These are phyloP conservation scores for Ramaria sp. DNA, from an alignment of 768 basidiomycete genomes.

Conservation along the genomic window DNA sequence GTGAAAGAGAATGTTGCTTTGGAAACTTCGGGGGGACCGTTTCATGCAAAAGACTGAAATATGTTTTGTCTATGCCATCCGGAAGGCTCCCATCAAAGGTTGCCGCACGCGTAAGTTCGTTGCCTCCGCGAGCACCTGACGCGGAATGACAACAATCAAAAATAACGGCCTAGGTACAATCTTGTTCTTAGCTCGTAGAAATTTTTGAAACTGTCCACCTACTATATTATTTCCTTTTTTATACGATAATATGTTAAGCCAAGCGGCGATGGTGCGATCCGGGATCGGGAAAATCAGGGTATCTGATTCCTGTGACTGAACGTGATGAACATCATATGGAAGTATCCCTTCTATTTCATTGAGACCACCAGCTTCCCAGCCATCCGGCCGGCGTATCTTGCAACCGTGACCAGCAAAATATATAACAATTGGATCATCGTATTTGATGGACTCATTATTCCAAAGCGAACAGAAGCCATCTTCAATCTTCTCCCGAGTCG, in stretches of 20 bases:
- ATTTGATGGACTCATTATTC: conserved; percentile 11
- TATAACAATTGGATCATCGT: conserved; percentile 25
- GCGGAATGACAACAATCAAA: conserved; percentile 36
- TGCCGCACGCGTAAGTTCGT: not conserved
- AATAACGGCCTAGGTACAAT: conserved; percentile 28
- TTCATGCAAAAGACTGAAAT: not conserved
- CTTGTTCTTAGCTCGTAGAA: not conserved
- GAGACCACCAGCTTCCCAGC: conserved; percentile 20
- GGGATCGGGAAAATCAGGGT: conserved; percentile 25
- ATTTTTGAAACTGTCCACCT: conserved; percentile 8
- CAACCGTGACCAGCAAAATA: conserved; percentile 37
- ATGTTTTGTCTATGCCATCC: too few relatives aligned
- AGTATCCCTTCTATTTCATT: conserved; percentile 26
- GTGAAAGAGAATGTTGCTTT: not conserved
- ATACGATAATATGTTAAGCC: conserved; percentile 27
- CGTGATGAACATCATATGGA: conserved; percentile 22
- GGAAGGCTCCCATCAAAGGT: too few relatives aligned
- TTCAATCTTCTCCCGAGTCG: conserved; percentile 27
- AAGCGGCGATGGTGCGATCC: conserved; percentile 29
- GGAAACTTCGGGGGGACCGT: not conserved
- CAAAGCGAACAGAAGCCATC: conserved; percentile 16
- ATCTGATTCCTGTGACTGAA: not conserved
- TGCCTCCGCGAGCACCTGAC: conserved; percentile 21
- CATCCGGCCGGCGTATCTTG: conserved; percentile 20
- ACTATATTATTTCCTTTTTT: conserved; percentile 35